Percentiles rank a stretch among this genome's conserved stretches.
Conservation (phyloP, 306 rosid genomes). For the Dalbergia cochinchinensis region DNA sequence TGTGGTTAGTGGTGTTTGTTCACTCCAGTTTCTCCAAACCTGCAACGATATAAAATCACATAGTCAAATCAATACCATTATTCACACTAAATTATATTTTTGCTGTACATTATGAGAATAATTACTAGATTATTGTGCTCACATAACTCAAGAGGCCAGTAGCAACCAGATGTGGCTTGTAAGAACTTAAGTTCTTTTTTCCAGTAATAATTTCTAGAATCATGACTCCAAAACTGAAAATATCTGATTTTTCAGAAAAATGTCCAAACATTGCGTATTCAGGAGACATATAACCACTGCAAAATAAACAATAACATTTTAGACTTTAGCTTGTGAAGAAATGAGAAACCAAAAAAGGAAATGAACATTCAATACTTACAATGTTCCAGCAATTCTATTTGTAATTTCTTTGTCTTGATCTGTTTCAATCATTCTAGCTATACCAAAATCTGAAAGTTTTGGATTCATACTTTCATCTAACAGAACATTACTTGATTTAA, state of each 20-base stretch:
- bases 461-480: constrained; percentile 53
- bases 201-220: too few species aligned
- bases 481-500: constrained; percentile 59
- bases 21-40: constrained; percentile 59
- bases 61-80: too few species aligned
- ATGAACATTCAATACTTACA: too few species aligned
- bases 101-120: neutral
- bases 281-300: too few species aligned
- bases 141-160: constrained; percentile 35
- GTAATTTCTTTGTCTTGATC: constrained; percentile 49
- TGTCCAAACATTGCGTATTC: too few species aligned
- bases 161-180: neutral
- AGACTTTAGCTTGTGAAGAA: too few species aligned
- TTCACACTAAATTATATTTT: neutral
- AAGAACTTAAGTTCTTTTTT: constrained; percentile 33
- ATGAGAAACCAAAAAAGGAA: too few species aligned
- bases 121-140: neutral
- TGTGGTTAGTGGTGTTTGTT: constrained; percentile 36
- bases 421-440: constrained; percentile 48
- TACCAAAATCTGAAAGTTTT: constrained; percentile 63
- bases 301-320: too few species aligned
- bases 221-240: too few species aligned
- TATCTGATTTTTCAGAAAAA: too few species aligned
- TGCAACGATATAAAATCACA: neutral
- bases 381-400: constrained; percentile 51